A percentile compares a stretch with the other conserved stretches of the same genome.
These are phyloP conservation scores for Paragyromitra xinjiangensis DNA, from an alignment of 495 filamentous ascomycete species.

Conservation along the genomic window DNA sequence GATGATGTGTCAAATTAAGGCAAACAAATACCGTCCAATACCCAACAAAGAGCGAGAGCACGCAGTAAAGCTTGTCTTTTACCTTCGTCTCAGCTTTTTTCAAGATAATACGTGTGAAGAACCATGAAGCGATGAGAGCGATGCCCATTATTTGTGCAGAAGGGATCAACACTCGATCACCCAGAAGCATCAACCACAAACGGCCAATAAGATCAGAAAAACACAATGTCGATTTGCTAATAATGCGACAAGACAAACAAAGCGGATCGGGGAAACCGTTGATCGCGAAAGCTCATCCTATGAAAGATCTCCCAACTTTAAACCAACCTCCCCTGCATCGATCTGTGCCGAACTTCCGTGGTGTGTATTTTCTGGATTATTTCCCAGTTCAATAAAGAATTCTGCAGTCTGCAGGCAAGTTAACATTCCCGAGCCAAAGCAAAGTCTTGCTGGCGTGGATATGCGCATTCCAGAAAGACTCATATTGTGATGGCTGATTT, in stretches of 20 bases:
- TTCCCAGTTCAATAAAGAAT: slow-evolving; percentile 23
- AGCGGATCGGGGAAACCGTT: slow-evolving; percentile 28
- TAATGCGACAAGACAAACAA: slow-evolving; percentile 23
- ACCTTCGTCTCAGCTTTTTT: background rate
- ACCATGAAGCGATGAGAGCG: slow-evolving; percentile 25
- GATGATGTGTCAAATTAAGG: slow-evolving; percentile 29
- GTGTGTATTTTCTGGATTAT: slow-evolving; percentile 4
- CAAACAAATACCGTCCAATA: background rate
- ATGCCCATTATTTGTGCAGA: slow-evolving; percentile 24
- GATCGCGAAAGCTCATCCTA: slow-evolving; percentile 27
- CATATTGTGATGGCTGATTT: slow-evolving; percentile 12
- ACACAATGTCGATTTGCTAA: slow-evolving; percentile 26
- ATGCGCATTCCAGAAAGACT: slow-evolving; percentile 23
- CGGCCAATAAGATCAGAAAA: slow-evolving; percentile 13
- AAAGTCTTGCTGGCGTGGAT: slow-evolving; percentile 21
- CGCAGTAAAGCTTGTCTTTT: slow-evolving; percentile 12
- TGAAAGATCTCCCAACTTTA: slow-evolving; percentile 38
- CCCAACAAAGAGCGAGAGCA: background rate
- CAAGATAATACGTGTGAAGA: slow-evolving; percentile 15
- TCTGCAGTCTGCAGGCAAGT: slow-evolving; percentile 15
- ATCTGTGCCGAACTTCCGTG: slow-evolving; percentile 32
- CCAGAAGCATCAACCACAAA: slow-evolving; percentile 16
- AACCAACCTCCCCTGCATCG: slow-evolving; percentile 28
- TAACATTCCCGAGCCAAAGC: slow-evolving; percentile 20
- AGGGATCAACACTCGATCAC: slow-evolving; percentile 7